Conservation (phyloP, 1,139 yeast genomes). For the Geotrichum citri-aurantii region DNA sequence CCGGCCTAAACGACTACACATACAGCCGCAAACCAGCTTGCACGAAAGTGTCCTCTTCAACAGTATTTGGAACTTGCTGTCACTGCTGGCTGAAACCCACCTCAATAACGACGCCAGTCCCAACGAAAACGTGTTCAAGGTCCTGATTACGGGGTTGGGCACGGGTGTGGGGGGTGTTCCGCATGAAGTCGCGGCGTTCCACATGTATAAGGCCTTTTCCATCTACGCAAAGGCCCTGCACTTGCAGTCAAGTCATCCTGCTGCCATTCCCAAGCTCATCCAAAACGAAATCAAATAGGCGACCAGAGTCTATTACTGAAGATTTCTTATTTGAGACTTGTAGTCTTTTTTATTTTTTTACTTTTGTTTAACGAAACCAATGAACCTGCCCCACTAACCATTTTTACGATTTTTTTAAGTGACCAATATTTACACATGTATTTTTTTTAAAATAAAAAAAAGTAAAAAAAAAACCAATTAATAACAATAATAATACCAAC, state of each 20-base stretch:
- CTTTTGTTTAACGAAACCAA: background rate
- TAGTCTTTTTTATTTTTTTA: background rate
- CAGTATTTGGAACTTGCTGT: conserved; percentile 43
- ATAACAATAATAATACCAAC: background rate
- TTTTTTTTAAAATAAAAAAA: background rate
- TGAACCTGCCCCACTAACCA: background rate
- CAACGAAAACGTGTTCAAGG: conserved; percentile 20
- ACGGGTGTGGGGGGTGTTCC: conserved; percentile 48
- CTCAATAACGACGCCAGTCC: conserved; percentile 20
- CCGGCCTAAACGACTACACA: conserved; percentile 18
- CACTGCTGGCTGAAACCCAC: conserved; percentile 24
- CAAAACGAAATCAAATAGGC: background rate
- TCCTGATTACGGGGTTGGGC: conserved; percentile 48
- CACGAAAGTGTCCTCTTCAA: conserved; percentile 37
- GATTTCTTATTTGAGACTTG: too few species aligned
- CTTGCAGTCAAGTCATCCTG: background rate
- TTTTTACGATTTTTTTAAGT: background rate
- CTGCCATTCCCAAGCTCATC: background rate
- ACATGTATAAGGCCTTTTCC: conserved; percentile 13
- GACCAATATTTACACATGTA: background rate
- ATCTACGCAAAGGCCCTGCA: background rate
- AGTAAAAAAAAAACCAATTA: background rate
- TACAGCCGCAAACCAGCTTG: background rate
- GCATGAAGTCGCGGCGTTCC: conserved; percentile 20
- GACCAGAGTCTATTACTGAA: background rate